A percentile compares a stretch with the other conserved stretches of the same genome.
Conservation (phyloP, 2,329 filamentous ascomycete genomes). For the Nemania abortiva region DNA sequence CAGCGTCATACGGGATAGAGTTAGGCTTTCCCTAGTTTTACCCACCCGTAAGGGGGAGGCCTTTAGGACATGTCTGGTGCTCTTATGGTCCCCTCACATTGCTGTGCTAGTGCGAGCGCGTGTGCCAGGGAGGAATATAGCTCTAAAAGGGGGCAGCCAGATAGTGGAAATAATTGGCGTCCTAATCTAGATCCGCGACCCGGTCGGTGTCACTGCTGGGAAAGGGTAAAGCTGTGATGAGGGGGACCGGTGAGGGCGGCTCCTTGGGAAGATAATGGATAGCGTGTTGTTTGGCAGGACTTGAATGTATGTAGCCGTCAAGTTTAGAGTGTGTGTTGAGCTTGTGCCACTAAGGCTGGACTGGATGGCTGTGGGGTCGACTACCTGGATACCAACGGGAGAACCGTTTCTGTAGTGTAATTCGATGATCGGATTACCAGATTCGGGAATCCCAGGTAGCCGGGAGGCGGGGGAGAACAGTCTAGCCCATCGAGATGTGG, state of each 20-base stretch:
- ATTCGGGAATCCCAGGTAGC: constrained; percentile 39
- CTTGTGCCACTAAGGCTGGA: neutral
- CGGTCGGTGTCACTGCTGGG: constrained; percentile 13
- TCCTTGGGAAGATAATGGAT: neutral
- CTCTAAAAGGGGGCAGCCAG: neutral
- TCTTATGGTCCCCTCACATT: constrained; percentile 10
- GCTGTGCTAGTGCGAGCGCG: constrained; percentile 10
- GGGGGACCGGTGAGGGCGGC: constrained; percentile 20
- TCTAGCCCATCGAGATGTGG: constrained; percentile 32
- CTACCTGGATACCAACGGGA: constrained; percentile 17
- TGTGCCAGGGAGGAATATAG: constrained; percentile 5
- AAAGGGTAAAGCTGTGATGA: constrained; percentile 13
- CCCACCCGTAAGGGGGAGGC: constrained; percentile 13
- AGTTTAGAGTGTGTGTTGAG: constrained; percentile 27
- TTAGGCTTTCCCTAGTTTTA: constrained; percentile 27
- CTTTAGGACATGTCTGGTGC: constrained; percentile 18
- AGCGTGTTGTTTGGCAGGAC: constrained; percentile 11
- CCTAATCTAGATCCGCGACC: neutral
- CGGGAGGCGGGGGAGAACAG: constrained; percentile 33
- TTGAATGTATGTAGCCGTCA: constrained; percentile 22
- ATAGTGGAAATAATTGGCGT: constrained; percentile 8
- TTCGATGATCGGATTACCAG: constrained; percentile 42
- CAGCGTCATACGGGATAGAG: constrained; percentile 30
- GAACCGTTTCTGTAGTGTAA: constrained; percentile 11
- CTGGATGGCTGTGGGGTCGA: constrained; percentile 16